Evolutionary conservation across 805 yeast genomes (phyloP).

Genomic region (Myxozyma nipponensis): DNA sequence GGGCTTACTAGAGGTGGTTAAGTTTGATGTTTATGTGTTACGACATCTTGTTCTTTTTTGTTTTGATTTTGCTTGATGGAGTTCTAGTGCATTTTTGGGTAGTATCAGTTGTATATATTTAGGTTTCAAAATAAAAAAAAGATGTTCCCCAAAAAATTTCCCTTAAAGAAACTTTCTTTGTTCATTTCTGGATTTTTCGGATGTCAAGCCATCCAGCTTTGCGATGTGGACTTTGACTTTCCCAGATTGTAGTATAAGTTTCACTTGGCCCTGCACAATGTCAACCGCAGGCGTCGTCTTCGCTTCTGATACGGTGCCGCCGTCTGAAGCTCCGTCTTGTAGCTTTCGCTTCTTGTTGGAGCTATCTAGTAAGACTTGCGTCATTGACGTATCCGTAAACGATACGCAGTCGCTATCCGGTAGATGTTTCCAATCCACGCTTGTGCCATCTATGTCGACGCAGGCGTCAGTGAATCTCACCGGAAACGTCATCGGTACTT

Average conservation of each 20-base stretch:
- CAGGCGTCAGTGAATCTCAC: background rate
- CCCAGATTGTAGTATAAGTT: background rate
- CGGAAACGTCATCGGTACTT: background rate
- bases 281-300: background rate
- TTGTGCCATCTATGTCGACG: background rate
- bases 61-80: too few species aligned
- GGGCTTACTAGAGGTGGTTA: constrained; percentile 16
- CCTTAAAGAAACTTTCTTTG: background rate
- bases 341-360: background rate
- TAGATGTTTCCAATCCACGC: background rate
- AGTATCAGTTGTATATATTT: too few species aligned
- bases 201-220: background rate
- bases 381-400: background rate
- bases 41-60: background rate
- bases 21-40: background rate
- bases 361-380: too few species aligned
- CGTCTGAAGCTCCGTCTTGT: background rate
- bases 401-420: background rate
- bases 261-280: background rate
- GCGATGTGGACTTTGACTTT: background rate
- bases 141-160: too few species aligned
- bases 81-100: too few species aligned
- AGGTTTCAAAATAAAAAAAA: too few species aligned
- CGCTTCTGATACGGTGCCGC: background rate
- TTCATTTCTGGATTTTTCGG: background rate